phyloP scores from a whole-genome alignment of 768 basidiomycete species.

The Porpolomopsis calyptriformis region DNA sequence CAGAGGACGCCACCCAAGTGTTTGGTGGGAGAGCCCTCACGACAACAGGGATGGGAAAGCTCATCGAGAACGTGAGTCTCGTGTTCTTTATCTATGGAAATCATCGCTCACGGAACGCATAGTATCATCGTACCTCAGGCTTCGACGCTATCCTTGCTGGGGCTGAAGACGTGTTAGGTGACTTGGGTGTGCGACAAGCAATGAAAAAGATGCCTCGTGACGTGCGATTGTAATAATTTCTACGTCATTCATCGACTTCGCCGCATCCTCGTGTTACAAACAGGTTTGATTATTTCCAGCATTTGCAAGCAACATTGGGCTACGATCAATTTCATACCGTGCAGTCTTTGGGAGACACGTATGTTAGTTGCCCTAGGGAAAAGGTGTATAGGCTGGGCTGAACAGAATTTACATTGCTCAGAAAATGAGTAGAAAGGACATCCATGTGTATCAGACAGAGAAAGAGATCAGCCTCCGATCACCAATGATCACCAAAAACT shows the following conservation, averaged over 20 bases:
- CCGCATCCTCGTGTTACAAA: no score
- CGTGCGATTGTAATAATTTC: conserved; percentile 20
- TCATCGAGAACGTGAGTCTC: conserved; percentile 63
- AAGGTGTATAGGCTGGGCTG: no score
- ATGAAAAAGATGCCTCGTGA: conserved; percentile 53
- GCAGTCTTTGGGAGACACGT: no score
- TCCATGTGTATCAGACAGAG: neutral
- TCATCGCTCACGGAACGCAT: conserved; percentile 1
- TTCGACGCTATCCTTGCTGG: conserved; percentile 82
- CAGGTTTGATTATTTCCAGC: no score
- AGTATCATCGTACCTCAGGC: conserved; percentile 77
- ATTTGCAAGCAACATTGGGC: no score
- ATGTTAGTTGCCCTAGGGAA: no score
- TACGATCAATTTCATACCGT: no score
- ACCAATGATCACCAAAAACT: neutral
- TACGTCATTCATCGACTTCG: neutral
- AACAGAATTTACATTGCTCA: no score
- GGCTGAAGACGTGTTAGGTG: conserved; percentile 63
- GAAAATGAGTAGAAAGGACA: neutral
- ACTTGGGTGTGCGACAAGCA: conserved; percentile 65
- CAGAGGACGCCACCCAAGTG: conserved; percentile 73
- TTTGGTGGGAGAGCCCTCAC: conserved; percentile 89
- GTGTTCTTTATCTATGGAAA: neutral
- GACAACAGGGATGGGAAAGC: conserved; percentile 74
- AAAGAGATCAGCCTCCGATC: neutral